phyloP scores from a whole-genome alignment of 805 yeast species.

The Starmerella vaccinii region DNA sequence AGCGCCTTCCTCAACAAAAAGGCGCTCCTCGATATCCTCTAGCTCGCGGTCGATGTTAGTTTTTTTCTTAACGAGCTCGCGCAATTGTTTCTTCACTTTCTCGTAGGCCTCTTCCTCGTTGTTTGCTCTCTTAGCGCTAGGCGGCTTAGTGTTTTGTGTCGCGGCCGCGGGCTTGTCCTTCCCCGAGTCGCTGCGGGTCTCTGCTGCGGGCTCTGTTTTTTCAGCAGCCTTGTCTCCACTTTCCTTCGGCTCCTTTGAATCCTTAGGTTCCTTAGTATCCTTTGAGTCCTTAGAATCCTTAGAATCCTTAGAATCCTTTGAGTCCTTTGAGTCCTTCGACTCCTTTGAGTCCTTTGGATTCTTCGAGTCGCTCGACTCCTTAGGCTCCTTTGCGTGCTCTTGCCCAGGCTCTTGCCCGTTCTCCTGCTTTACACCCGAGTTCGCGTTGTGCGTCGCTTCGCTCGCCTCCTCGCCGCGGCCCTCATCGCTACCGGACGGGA shows the following conservation, averaged over 20 bases:
- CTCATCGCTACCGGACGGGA: not conserved
- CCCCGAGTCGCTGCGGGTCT: too few relatives aligned
- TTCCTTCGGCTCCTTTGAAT: too few relatives aligned
- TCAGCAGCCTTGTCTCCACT: not conserved
- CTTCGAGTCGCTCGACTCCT: too few relatives aligned
- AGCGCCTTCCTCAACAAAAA: slow-evolving; percentile 65
- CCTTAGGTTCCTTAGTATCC: too few relatives aligned
- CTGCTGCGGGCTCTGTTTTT: too few relatives aligned
- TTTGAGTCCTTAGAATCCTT: too few relatives aligned
- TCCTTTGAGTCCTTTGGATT: too few relatives aligned
- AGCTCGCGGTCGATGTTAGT: slow-evolving; percentile 46
- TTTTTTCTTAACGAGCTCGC: slow-evolving; percentile 51
- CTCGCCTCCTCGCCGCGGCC: not conserved
- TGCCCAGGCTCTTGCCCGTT: too few relatives aligned
- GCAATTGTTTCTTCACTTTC: slow-evolving; percentile 53
- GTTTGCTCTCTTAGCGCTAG: not conserved
- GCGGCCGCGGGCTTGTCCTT: slow-evolving; percentile 1
- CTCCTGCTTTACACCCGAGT: too few relatives aligned
- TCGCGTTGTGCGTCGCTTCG: not conserved
- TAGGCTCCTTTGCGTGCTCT: too few relatives aligned
- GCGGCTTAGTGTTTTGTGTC: not conserved
- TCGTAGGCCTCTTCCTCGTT: slow-evolving; percentile 43
- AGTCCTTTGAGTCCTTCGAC: too few relatives aligned
- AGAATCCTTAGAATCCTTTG: too few relatives aligned
- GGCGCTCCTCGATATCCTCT: slow-evolving; percentile 61